Conservation (phyloP, 352 stramenopile species). For the Blastocystis sp. region DNA sequence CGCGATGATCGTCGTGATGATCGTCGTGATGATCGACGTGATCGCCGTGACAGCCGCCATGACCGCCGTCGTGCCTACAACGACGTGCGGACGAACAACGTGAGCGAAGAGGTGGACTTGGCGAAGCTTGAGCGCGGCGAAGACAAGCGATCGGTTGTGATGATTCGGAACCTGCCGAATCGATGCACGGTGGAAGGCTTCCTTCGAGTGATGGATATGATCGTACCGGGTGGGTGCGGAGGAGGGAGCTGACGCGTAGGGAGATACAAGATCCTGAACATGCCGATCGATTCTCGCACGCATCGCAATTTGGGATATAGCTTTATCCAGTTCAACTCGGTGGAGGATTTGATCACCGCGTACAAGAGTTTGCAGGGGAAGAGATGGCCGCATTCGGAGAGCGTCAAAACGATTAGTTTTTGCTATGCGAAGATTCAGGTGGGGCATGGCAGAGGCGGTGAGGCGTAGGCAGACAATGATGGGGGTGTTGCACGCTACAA, state of each 20-base stretch:
- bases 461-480: not conserved
- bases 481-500: not conserved
- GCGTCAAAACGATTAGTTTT: not conserved
- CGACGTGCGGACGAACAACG: not conserved
- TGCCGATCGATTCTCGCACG: slow-evolving; percentile 8
- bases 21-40: too few species aligned
- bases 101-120: slow-evolving; percentile 8
- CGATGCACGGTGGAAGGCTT: not conserved
- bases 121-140: not conserved
- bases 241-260: not conserved
- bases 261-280: slow-evolving; percentile 14
- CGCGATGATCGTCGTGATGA: too few species aligned
- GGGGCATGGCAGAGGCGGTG: not conserved
- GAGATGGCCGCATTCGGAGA: slow-evolving; percentile 6
- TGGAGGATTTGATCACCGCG: not conserved
- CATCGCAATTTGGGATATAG: slow-evolving; percentile 17
- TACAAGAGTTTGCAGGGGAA: slow-evolving; percentile 3
- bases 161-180: slow-evolving; percentile 22
- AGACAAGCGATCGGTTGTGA: not conserved
- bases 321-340: slow-evolving; percentile 4
- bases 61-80: too few species aligned
- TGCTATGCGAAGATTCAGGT: slow-evolving; percentile 17
- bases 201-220: not conserved
- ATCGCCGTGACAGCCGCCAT: too few species aligned
- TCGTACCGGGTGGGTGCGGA: not conserved